Evolutionary conservation across 257 asterid species (phyloP), one percentile per base, ranked within the genome.

Genomic region (Ilex asprella): DNA sequence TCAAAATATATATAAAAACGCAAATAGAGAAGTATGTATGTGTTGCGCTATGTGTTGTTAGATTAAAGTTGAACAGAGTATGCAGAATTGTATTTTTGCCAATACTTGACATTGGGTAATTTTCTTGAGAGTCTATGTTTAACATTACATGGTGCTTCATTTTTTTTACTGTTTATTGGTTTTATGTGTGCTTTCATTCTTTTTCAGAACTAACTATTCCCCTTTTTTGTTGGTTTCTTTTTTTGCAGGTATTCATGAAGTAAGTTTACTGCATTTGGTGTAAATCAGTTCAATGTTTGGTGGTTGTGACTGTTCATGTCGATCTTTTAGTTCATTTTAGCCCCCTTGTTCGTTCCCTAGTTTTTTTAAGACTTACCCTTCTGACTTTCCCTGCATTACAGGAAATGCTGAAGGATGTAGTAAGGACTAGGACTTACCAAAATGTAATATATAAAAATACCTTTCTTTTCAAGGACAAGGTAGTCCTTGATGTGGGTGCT

Each of bases 401-500:
- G 98, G 98, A 91, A 71, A 91, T 91, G 98, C 71, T 91, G 81
- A 91, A 91, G 85, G 96, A 91, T 70, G 85, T 77, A 5, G 87
- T 81, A 50, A 84, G 99, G 71, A 93, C 99, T 55, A 85, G 85
- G 73, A 85, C 97, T 3, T 93, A 93, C 82, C 94, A 82, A 70
- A 82, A 86, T 82, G 99, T 87, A 52, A 93, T 93, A 47, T 85
- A 84, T 70, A 93, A 78, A 63, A 93, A 89, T 71, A 60, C 95
- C 31, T 93, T 89, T 72, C 96, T 93, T 63, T 74, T 87, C 81
- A 89, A 89, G 81, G 95, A 93, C 60, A 93, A 89, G 71, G 73
- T 93, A 32, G 95, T 93, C 70, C 99, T 93, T 70, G 97, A 93
- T 67, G 99, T 93, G 54, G 99, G 99, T 60, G 97, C 96, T 66